Evolutionary conservation across 768 basidiomycete genomes (phyloP).

Genomic region (Tricholoma matsutake): DNA sequence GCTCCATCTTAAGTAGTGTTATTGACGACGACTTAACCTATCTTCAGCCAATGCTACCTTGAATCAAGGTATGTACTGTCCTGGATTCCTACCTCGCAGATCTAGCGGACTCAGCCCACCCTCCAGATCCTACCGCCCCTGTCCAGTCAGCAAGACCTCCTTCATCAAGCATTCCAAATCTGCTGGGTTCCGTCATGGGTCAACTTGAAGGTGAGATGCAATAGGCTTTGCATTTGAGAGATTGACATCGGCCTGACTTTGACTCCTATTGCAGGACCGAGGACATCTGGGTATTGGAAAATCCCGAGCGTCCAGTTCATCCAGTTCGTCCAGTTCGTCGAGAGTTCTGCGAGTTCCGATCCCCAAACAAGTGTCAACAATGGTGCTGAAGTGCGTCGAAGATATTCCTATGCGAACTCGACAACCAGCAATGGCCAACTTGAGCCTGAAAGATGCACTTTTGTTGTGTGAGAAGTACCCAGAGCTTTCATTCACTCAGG

Average conservation of each 20-base stretch:
- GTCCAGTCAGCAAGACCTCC: background rate
- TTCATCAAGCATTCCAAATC: background rate
- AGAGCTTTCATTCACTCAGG: too few relatives aligned
- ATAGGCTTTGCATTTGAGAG: background rate
- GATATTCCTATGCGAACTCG: too few relatives aligned
- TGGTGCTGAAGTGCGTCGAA: too few relatives aligned
- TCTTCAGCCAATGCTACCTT: background rate
- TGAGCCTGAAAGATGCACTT: too few relatives aligned
- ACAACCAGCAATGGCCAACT: too few relatives aligned
- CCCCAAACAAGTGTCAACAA: too few relatives aligned
- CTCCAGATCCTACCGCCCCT: background rate
- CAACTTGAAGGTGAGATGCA: conserved; percentile 1
- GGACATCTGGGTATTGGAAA: too few relatives aligned
- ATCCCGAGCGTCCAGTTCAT: too few relatives aligned
- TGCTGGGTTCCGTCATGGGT: background rate
- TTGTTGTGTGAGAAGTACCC: too few relatives aligned
- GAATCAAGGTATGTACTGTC: background rate
- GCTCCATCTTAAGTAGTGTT: background rate
- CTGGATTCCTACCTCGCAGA: background rate
- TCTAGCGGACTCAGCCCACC: background rate
- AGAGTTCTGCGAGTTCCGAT: too few relatives aligned
- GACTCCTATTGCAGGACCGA: background rate
- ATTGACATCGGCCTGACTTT: background rate
- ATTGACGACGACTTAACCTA: background rate
- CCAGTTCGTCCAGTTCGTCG: too few relatives aligned